Evolutionary conservation across 306 rosid species (phyloP), one percentile per base, ranked within the genome.

Genomic region (Elaeagnus macrophylla): DNA sequence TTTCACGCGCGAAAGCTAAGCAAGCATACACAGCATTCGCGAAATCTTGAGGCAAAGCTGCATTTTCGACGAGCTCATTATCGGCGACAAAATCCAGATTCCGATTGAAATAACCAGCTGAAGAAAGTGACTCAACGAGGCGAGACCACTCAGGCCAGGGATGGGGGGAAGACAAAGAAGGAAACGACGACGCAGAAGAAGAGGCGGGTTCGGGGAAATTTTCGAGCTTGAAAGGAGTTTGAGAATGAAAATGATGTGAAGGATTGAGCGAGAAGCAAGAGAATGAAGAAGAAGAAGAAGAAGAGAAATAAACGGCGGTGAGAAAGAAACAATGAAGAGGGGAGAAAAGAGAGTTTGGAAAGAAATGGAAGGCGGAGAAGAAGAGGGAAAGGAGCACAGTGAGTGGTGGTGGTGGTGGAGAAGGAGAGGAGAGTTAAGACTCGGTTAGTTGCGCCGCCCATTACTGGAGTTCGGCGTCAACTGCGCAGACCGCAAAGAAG

Each of bases 61-160:
- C 49, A 13, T 6, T 14, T 3, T 41, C 56, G 59, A 54, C 25
- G 69, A 71, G 45, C 51, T 62, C 79, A 53, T 48, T 72, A 11
- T 25, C 77, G 37, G 17, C 47, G 43, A 7, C 48, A 42, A 41
- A 44, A 12, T 12, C 7, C 54, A 7, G 20, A 58, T 35, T 16
- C 7, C 69, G 47, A 51, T 55, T 37, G 48, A 72, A 61, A 59
- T 75, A 78, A 4, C 80, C 85, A 63, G 74, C 53, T 61, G 84
- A 59, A 25, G 74, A 69, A 75, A 91, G 72, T 25, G 73, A 73
- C 17, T 67, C 18, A 50, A 84, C 60, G 41, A 91, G 75, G 43
- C 55, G 39, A 39, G 85, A 68, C 82, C 81, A 82, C 55, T 90
- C 95, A 12, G 80, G 83, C 81, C 83, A 86, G 1, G 75, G 77